Base-by-base conservation (phyloP, 257 asterid genomes). In the Gentiana straminea region DNA sequence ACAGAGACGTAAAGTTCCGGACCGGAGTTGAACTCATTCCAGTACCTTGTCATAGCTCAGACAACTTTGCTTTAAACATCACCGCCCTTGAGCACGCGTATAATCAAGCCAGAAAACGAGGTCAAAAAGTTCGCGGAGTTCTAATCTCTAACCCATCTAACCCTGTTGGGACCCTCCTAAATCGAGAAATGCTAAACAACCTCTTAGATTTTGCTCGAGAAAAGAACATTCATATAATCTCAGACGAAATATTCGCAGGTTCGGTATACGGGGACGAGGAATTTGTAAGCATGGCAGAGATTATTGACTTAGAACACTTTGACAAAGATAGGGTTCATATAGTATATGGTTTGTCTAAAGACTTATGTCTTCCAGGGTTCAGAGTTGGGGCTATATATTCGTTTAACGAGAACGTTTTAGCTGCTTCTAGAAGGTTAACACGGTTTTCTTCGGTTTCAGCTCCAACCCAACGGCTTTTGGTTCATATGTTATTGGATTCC, bases 221-320 rank as follows among this genome's bases (percentile, higher is more conserved):
- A 68, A 87, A 77, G 79, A 87, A 87, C 70, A 83, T 91, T 72
- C 98, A 91, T 70, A 71, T 91, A 63, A 84, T 91, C 70, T 84
- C 94, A 53, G 95, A 85, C 66, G 99, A 92, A 80, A 75, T 92
- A 63, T 88, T 78, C 67, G 89, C 94, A 0, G 97, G 99, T 5
- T 88, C 95, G 15, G 72, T 78, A 7, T 79, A 76, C 61, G 95
- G 95, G 63, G 56, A 75, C 55, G 88, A 85, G 52, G 79, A 81
- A 70, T 92, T 92, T 63, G 86, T 85, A 66, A 92, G 99, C 83
- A 85, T 92, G 89, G 81, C 94, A 2, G 97, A 92, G 76, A 77
- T 88, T 71, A 71, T 85, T 39, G 86, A 80, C 55, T 61, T 70
- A 2, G 93, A 80, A 59, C 95, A 85, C 35, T 65, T 72, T 54